Evolutionary conservation across 2,329 filamentous ascomycete genomes (phyloP), one percentile per base, ranked within the genome.

Genomic region (Atkinsonella hypoxylon): DNA sequence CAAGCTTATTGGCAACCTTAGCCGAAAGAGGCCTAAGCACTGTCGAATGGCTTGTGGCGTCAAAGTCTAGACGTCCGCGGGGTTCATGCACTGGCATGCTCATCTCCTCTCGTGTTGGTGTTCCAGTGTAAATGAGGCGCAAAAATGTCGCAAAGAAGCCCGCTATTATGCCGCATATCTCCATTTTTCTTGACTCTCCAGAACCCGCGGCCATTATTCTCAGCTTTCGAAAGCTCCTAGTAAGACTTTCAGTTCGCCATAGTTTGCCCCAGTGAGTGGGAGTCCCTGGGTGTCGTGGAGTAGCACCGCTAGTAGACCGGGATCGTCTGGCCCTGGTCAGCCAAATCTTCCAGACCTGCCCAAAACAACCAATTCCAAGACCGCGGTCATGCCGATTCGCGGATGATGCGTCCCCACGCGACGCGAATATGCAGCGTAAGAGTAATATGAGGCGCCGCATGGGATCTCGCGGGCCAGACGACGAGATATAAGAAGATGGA

Each of bases 1-100:
- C 46, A 41, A 48, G 46, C 46, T 48, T 48, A 48, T 48, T 36
- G 36, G 17, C 34, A 22, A 48, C 18, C 46, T 40, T 48, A 13
- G 6, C 46, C 36, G 15, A 17, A 30, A 41, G 9, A 11, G 36
- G 46, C 9, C 20, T 40, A 39, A 39, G 36, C 17, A 9, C 13
- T 13, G 17, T 13, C 26, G 44, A 47, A 12, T 30, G 17, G 36
- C 46, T 40, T 45, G 20, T 31, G 42, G 34, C 34, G 34, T 12
- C 34, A 36, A 36, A 36, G 15, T 36, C 34, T 12, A 36, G 7
- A 36, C 13, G 7, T 36, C 34, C 15, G 7, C 34, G 26, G 26
- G 26, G 7, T 26, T 26, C 26, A 26, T 26, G 26, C 26, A 26
- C 26, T 26, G 26, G 26, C 26, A 26, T 26, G 26, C 26, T 26